Conservation (phyloP, 257 asterid genomes). For the Solanum gracilifrons region DNA sequence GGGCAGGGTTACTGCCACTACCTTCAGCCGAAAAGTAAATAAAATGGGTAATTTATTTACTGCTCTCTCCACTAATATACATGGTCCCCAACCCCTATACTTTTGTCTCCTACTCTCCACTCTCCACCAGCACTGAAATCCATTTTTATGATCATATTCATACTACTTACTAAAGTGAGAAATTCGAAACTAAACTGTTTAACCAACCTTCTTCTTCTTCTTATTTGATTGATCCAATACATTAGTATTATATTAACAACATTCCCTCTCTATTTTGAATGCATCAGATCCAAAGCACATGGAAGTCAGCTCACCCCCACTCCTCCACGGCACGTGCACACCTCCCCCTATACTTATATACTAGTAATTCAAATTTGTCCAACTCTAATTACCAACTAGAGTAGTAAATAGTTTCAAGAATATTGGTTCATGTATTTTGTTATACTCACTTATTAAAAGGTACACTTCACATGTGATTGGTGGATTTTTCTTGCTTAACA, state of each 20-base stretch:
- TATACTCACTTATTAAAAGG: not conserved
- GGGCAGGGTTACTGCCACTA: not conserved
- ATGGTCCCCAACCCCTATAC: not conserved
- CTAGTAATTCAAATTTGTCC: not conserved
- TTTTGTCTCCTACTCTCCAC: not conserved
- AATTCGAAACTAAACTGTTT: not conserved
- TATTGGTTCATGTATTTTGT: not conserved
- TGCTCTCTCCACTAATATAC: not conserved
- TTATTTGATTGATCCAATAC: not conserved
- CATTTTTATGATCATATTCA: not conserved
- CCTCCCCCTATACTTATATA: not conserved
- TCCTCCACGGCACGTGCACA: constrained; percentile 64
- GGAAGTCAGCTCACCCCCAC: constrained; percentile 47
- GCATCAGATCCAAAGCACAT: constrained; percentile 90
- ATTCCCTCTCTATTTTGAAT: constrained; percentile 11
- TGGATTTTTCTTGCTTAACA: not conserved
- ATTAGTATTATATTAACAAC: constrained; percentile 5
- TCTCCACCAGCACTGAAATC: not conserved
- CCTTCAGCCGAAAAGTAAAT: not conserved
- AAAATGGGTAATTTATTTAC: not conserved
- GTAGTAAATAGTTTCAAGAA: not conserved
- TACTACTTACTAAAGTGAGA: not conserved
- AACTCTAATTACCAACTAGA: not conserved
- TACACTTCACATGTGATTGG: not conserved
- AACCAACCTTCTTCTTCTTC: constrained; percentile 1